These are phyloP conservation scores for Chaetomiaceae sp. DNA, from an alignment of 2,329 filamentous ascomycete species.

Conservation along the genomic window DNA sequence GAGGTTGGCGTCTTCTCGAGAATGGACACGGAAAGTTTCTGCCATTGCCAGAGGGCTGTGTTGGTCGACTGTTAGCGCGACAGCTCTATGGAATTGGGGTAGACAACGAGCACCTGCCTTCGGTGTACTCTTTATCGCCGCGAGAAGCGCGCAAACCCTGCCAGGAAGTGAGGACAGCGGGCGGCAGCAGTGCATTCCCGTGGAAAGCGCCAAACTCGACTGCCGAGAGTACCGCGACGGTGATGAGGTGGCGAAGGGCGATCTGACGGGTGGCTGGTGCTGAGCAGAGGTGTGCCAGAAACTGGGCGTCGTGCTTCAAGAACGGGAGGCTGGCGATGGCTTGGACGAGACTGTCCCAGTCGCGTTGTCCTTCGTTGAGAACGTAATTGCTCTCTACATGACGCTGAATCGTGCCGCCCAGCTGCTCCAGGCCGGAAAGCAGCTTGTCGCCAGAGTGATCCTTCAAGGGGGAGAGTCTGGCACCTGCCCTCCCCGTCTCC, in stretches of 20 bases:
- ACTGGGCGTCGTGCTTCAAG: conserved; percentile 1
- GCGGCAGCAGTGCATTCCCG: background rate
- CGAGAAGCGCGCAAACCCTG: background rate
- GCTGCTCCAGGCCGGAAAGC: background rate
- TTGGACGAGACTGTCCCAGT: background rate
- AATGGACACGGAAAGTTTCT: background rate
- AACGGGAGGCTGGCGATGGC: background rate
- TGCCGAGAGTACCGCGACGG: background rate
- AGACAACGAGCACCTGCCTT: background rate
- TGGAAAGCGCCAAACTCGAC: background rate
- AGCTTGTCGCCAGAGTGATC: background rate
- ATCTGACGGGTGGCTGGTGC: background rate
- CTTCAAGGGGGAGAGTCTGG: too few relatives aligned
- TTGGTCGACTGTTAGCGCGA: background rate
- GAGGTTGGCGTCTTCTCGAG: background rate
- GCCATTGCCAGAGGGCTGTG: conserved; percentile 1
- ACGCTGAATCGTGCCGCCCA: background rate
- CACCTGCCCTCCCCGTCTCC: too few relatives aligned
- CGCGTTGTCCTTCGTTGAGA: background rate
- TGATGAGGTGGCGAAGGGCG: background rate
- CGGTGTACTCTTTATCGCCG: background rate
- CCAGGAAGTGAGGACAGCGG: background rate
- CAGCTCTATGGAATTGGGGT: background rate
- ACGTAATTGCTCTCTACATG: background rate
- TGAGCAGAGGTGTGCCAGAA: background rate